Base-by-base conservation (phyloP, 78 protist species). In the Neovahlkampfia damariscottae region DNA sequence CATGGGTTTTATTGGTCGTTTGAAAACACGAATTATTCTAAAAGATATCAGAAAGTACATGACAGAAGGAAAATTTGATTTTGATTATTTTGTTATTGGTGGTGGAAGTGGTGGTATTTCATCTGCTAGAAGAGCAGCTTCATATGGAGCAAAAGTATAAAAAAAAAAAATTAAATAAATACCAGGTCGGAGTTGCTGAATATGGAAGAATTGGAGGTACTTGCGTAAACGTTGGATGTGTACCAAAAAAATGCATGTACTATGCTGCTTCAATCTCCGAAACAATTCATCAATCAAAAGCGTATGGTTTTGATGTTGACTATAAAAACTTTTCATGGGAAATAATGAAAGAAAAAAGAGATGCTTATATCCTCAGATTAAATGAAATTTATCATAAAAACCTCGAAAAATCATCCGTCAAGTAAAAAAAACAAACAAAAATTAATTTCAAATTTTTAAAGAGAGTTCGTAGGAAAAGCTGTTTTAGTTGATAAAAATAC, bases 51-150 rank as follows among this genome's bases (percentile, higher is more conserved):
- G n/a, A n/a, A n/a, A n/a, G n/a, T n/a, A n/a, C n/a, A n/a, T n/a
- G n/a, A n/a, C n/a, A n/a, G n/a, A n/a, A n/a, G n/a, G n/a, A n/a
- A n/a, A n/a, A n/a, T n/a, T n/a, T n/a, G n/a, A n/a, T n/a, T n/a
- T n/a, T 41, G 84, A 81, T 67, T 2, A 39, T 2, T 39, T 77
- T n/a, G 92, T 88, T 6, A 71, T 88, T 8, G 92, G 92, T 59
- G 91, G 90, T 8, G 91, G 91, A 27, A 72, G 82, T 1, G 92
- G 89, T 8, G 92, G 92, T 2, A 70, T 88, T n/a, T 79, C 86
- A 5, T 8, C 69, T 3, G 72, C 82, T 0, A 74, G 86, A 67
- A 41, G 58, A 9, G 92, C 92, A 2, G 90, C 92, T 28, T 1
- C 0, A 8, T 50, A 38, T 2, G 70, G 68, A 39, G 35, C 81